These are phyloP conservation scores for Leishmania guyanensis DNA, from an alignment of 208 protist species.

Conservation along the genomic window DNA sequence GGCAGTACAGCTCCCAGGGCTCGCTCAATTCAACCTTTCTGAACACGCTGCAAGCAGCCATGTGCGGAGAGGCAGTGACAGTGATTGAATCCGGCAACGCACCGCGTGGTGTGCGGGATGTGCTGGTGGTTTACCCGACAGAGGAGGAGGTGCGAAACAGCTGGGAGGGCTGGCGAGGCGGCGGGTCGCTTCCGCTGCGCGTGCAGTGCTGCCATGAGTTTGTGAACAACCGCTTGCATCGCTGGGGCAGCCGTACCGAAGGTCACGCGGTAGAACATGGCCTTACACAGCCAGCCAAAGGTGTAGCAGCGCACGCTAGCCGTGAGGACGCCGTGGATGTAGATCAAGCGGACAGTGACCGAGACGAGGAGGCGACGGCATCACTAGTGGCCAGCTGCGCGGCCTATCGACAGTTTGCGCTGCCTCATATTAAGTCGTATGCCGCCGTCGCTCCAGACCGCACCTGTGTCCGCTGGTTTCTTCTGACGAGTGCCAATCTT, in stretches of 20 bases:
- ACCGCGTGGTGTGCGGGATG: constrained; percentile 10
- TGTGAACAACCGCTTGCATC: constrained; percentile 69
- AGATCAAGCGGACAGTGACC: constrained; percentile 9
- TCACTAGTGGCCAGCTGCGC: not conserved
- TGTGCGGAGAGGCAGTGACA: constrained; percentile 29
- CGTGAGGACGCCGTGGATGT: constrained; percentile 18
- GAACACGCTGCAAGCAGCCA: constrained; percentile 35
- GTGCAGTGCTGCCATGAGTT: constrained; percentile 58
- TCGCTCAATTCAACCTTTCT: constrained; percentile 59
- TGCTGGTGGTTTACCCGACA: constrained; percentile 83
- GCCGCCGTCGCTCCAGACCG: constrained; percentile 34
- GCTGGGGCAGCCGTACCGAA: constrained; percentile 39
- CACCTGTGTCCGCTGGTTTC: constrained; percentile 58
- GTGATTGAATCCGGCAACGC: not conserved
- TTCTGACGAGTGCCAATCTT: constrained; percentile 87
- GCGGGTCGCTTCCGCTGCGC: constrained; percentile 68
- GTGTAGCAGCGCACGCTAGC: not conserved
- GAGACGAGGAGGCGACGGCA: not conserved
- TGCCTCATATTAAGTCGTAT: constrained; percentile 92
- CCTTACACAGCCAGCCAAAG: not conserved
- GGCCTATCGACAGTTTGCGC: constrained; percentile 18
- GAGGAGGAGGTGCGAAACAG: constrained; percentile 71
- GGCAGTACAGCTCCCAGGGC: constrained; percentile 89
- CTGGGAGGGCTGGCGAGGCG: constrained; percentile 81
- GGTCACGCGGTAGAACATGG: not conserved